Percentiles rank a stretch among this genome's conserved stretches.
These are phyloP conservation scores for Ramichloridium luteum DNA, from an alignment of 2,329 filamentous ascomycete species.

Conservation along the genomic window DNA sequence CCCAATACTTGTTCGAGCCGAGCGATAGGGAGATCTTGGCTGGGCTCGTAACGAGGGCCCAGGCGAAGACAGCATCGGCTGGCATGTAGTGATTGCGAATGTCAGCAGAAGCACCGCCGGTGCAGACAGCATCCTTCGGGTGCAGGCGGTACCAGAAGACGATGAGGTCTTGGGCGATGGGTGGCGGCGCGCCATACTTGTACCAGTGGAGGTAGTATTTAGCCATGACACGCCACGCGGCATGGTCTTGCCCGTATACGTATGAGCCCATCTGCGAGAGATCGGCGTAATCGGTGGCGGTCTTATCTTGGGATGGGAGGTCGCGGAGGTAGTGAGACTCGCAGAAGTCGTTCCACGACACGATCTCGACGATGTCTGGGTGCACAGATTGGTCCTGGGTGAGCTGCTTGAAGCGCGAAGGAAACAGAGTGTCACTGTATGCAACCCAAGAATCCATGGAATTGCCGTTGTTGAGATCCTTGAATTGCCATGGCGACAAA, in stretches of 20 bases:
- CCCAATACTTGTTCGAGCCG: conserved; percentile 25
- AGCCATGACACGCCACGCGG: conserved; percentile 28
- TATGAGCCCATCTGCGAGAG: conserved; percentile 25
- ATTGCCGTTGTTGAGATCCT: conserved; percentile 27
- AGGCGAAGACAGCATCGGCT: conserved; percentile 27
- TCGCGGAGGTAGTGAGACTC: conserved; percentile 30
- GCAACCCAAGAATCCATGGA: conserved; percentile 25
- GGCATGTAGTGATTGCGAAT: conserved; percentile 25
- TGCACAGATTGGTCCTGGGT: conserved; percentile 18
- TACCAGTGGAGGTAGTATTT: conserved; percentile 28
- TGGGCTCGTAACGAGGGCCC: conserved; percentile 23
- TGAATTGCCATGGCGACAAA: conserved; percentile 30
- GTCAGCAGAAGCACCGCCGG: conserved; percentile 17
- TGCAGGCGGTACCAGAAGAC: conserved; percentile 30
- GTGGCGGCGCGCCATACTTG: conserved; percentile 24
- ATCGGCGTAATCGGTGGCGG: conserved; percentile 22
- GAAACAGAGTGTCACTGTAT: conserved; percentile 28
- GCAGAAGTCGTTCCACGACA: conserved; percentile 30
- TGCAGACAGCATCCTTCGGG: conserved; percentile 24
- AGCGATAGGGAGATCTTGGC: conserved; percentile 24
- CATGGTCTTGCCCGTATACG: conserved; percentile 26
- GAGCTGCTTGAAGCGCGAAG: conserved; percentile 21
- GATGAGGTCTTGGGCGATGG: conserved; percentile 25
- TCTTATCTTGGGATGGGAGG: conserved; percentile 20
- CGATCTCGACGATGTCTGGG: conserved; percentile 29